Evolutionary conservation across 768 basidiomycete species (phyloP).

Genomic region (Naganishia antarctica): DNA sequence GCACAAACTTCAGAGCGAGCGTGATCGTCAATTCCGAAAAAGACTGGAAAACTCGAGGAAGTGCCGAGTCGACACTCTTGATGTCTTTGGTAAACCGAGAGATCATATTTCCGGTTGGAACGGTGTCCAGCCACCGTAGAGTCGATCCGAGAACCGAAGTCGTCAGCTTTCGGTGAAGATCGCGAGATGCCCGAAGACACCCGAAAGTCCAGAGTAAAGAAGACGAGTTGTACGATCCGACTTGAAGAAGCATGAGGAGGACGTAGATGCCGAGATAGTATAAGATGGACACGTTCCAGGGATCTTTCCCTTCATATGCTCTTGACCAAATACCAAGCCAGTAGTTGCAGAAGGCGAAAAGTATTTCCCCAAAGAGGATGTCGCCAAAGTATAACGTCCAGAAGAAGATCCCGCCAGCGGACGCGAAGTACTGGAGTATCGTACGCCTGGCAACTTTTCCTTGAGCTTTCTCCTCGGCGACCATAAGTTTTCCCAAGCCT

Average conservation of each 20-base stretch:
- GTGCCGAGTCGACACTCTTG: conserved; percentile 40
- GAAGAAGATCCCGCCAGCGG: conserved; percentile 47
- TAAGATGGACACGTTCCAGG: conserved; percentile 37
- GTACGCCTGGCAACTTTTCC: conserved; percentile 44
- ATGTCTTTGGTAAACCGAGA: conserved; percentile 48
- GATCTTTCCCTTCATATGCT: conserved; percentile 39
- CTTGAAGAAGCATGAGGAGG: conserved; percentile 33
- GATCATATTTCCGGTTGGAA: conserved; percentile 36
- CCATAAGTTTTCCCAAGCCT: conserved; percentile 40
- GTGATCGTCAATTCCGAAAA: conserved; percentile 38
- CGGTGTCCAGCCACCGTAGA: conserved; percentile 27
- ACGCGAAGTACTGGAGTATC: conserved; percentile 40
- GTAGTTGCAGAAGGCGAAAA: conserved; percentile 39
- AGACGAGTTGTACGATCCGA: conserved; percentile 6
- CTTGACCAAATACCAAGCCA: conserved; percentile 47
- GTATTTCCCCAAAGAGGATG: conserved; percentile 40
- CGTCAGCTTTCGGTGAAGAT: conserved; percentile 40
- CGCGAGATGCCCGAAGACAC: conserved; percentile 40
- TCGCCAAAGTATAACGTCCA: conserved; percentile 43
- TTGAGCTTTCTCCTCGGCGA: conserved; percentile 48
- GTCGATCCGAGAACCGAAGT: conserved; percentile 38
- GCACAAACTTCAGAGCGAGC: conserved; percentile 40
- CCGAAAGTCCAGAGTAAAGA: conserved; percentile 31
- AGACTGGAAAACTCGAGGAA: conserved; percentile 33
- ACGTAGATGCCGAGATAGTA: conserved; percentile 48